These are phyloP conservation scores for Penicillium coffeae DNA, from an alignment of 495 filamentous ascomycete species.

Conservation along the genomic window DNA sequence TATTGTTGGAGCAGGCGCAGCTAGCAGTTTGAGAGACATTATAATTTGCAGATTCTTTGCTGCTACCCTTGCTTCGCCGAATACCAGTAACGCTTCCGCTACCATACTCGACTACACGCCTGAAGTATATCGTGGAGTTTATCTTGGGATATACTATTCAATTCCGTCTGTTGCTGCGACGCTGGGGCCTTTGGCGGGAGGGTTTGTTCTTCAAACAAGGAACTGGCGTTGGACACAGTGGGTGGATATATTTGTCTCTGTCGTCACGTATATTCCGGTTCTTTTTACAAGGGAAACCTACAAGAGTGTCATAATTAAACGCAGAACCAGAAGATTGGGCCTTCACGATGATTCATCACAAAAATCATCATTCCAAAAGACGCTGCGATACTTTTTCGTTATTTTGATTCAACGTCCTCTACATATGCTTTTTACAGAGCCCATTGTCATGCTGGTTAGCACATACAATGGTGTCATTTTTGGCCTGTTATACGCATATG, in stretches of 20 bases:
- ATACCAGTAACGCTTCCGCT: conserved; percentile 46
- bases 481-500: background rate
- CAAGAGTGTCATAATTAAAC: conserved; percentile 41
- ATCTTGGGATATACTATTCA: conserved; percentile 7
- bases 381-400: conserved; percentile 4
- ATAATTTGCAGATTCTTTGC: conserved; percentile 47
- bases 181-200: conserved; percentile 39
- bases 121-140: conserved; percentile 38
- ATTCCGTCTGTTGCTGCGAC: conserved; percentile 40
- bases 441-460: background rate
- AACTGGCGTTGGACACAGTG: conserved; percentile 54
- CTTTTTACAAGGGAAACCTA: conserved; percentile 42
- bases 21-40: conserved; percentile 33
- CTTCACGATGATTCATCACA: conserved; percentile 5
- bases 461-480: conserved; percentile 2
- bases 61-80: conserved; percentile 38
- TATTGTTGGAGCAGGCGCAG: background rate
- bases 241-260: conserved; percentile 44
- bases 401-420: background rate
- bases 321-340: conserved; percentile 38
- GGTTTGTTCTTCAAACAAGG: conserved; percentile 40
- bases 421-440: conserved; percentile 2
- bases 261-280: conserved; percentile 27
- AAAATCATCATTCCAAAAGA: background rate
- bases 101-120: conserved; percentile 48